Percentiles rank a stretch among this genome's conserved stretches.
These are phyloP conservation scores for Quercus suber DNA, from an alignment of 306 rosid genomes.

Conservation along the genomic window DNA sequence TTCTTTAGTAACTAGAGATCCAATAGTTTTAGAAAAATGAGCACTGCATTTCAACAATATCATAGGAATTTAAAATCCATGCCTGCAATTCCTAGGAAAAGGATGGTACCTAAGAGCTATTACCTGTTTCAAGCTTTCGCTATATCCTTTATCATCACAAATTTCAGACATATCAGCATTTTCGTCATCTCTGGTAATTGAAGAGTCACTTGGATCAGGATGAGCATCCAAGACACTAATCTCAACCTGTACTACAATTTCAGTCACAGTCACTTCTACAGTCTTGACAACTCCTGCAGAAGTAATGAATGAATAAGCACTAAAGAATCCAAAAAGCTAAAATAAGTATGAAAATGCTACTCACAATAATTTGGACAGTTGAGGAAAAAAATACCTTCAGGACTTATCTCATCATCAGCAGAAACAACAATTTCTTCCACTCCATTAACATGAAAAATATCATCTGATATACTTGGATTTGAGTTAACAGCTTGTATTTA, in stretches of 20 bases:
- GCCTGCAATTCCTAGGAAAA: background rate
- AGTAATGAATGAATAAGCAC: constrained; percentile 17
- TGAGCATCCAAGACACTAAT: constrained; percentile 37
- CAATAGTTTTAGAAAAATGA: background rate
- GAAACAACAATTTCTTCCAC: constrained; percentile 30
- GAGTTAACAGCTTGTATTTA: constrained; percentile 40
- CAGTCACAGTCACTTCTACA: constrained; percentile 25
- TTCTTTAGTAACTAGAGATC: background rate
- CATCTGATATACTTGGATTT: constrained; percentile 27
- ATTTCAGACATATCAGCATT: constrained; percentile 33
- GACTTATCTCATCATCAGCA: constrained; percentile 37
- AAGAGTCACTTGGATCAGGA: constrained; percentile 33
- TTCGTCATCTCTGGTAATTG: constrained; percentile 31
- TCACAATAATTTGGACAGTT: constrained; percentile 16
- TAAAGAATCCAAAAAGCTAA: constrained; percentile 9
- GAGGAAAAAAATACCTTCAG: constrained; percentile 53
- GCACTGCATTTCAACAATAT: background rate
- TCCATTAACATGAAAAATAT: constrained; percentile 23
- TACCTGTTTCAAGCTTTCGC: constrained; percentile 53
- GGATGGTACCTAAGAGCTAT: constrained; percentile 18
- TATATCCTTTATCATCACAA: constrained; percentile 31
- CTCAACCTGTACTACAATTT: constrained; percentile 27
- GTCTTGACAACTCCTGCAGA: constrained; percentile 50
- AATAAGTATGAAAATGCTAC: background rate
- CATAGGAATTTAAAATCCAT: background rate